A percentile compares a stretch with the other conserved stretches of the same genome.
phyloP scores from a whole-genome alignment of 73 alveolate genomes.

The Paramecium biaurelia region DNA sequence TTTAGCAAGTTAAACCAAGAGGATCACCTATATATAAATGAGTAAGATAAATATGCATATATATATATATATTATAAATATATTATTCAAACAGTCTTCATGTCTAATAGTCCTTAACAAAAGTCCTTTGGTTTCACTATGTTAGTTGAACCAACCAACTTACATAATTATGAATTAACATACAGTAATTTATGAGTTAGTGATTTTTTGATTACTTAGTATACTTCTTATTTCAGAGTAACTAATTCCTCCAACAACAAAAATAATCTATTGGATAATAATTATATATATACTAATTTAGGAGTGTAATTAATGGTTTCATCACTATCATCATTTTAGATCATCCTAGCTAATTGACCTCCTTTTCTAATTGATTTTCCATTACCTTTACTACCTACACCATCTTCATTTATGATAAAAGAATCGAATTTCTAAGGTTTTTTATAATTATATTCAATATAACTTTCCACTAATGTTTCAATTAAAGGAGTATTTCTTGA shows the following conservation, averaged over 20 bases:
- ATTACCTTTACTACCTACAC: conserved; percentile 19
- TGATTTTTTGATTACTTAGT: background rate
- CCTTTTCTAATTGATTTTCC: conserved; percentile 44
- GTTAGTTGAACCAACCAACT: conserved; percentile 44
- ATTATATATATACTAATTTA: background rate
- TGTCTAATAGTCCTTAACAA: background rate
- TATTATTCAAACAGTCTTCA: conserved; percentile 1
- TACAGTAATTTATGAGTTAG: background rate
- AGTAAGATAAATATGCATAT: background rate
- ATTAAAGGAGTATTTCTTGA: conserved; percentile 57
- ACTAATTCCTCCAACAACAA: conserved; percentile 58
- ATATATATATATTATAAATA: background rate
- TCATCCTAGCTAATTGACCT: conserved; percentile 44
- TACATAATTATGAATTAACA: background rate
- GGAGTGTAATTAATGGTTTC: background rate
- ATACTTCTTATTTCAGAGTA: conserved; percentile 43
- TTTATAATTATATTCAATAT: conserved; percentile 41
- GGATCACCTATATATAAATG: conserved; percentile 8
- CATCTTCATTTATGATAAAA: conserved; percentile 48
- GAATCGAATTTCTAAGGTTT: conserved; percentile 52
- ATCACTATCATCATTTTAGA: conserved; percentile 37
- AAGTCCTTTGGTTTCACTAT: conserved; percentile 46
- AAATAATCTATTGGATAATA: background rate
- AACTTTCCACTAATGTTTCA: conserved; percentile 46
- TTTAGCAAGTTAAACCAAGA: background rate